phyloP scores from a whole-genome alignment of 306 rosid genomes.

The Gastrolobium bilobum region DNA sequence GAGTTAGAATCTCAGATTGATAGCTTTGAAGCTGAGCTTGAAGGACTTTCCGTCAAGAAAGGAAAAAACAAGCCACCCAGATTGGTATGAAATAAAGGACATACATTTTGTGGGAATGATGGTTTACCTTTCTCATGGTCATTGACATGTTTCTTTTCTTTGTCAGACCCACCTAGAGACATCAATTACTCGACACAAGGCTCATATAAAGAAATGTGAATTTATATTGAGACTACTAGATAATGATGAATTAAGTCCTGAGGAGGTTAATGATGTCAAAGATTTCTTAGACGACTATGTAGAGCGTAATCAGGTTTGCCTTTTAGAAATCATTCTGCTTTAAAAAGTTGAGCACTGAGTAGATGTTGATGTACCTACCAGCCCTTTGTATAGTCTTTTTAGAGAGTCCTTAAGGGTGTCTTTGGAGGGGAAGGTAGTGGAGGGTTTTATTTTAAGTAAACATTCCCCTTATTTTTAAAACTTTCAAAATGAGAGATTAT shows the following conservation, averaged over 20 bases:
- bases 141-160: slow-evolving; percentile 44
- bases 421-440: slow-evolving; percentile 26
- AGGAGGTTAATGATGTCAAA: slow-evolving; percentile 94
- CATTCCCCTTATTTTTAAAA: neutral
- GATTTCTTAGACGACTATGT: slow-evolving; percentile 97
- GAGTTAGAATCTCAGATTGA: slow-evolving; percentile 97
- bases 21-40: slow-evolving; percentile 95
- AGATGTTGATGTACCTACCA: slow-evolving; percentile 33
- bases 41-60: slow-evolving; percentile 91
- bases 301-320: slow-evolving; percentile 93
- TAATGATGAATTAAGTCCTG: slow-evolving; percentile 95
- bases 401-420: slow-evolving; percentile 29
- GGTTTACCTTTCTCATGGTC: slow-evolving; percentile 37
- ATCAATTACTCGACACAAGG: slow-evolving; percentile 95
- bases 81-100: slow-evolving; percentile 70
- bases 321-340: slow-evolving; percentile 28
- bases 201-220: slow-evolving; percentile 97
- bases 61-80: slow-evolving; percentile 94
- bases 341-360: slow-evolving; percentile 11
- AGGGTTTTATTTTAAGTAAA: slow-evolving; percentile 1
- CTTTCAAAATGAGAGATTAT: neutral
- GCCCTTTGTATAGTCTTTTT: slow-evolving; percentile 16
- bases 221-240: slow-evolving; percentile 90
- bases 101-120: slow-evolving; percentile 33
- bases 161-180: slow-evolving; percentile 86